Percentiles rank a stretch among this genome's conserved stretches.
Evolutionary conservation across 2,329 filamentous ascomycete species (phyloP).

Genomic region (Penicillium olsonii): DNA sequence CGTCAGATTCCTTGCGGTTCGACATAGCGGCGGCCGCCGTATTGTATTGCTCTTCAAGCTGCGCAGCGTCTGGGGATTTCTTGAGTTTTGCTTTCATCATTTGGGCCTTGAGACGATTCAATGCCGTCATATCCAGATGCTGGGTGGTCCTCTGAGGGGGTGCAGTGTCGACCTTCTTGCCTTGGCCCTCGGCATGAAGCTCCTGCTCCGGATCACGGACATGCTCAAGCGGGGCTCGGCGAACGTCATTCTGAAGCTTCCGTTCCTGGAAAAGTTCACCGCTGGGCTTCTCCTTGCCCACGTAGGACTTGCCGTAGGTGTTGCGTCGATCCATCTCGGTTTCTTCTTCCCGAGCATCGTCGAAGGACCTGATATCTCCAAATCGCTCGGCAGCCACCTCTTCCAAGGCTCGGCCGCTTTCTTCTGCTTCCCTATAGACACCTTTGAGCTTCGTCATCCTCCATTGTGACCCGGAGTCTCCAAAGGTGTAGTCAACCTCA

Average conservation of each 20-base stretch:
- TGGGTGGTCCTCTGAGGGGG: conserved; percentile 51
- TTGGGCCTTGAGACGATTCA: conserved; percentile 89
- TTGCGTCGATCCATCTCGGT: conserved; percentile 82
- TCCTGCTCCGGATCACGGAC: conserved; percentile 38
- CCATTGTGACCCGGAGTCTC: conserved; percentile 88
- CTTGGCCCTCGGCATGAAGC: conserved; percentile 51
- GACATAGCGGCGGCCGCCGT: conserved; percentile 66
- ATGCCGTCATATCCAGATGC: conserved; percentile 69
- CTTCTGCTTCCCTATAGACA: conserved; percentile 77
- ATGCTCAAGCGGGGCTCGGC: conserved; percentile 34
- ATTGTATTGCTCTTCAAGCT: conserved; percentile 83
- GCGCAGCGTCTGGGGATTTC: conserved; percentile 70
- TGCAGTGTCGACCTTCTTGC: conserved; percentile 59
- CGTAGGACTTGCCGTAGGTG: conserved; percentile 81
- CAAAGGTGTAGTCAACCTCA: conserved; percentile 79
- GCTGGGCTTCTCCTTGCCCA: conserved; percentile 80
- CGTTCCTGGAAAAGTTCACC: conserved; percentile 84
- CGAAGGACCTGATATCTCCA: conserved; percentile 79
- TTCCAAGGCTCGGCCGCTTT: conserved; percentile 71
- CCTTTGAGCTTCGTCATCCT: conserved; percentile 92
- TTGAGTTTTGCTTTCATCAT: conserved; percentile 95
- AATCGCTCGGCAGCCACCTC: conserved; percentile 82
- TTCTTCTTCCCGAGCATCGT: conserved; percentile 90
- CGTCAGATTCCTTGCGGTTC: conserved; percentile 60
- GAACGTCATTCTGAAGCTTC: conserved; percentile 60